These are phyloP conservation scores for Musa acuminata DNA, from an alignment of 176 grass and related monocot species.

Conservation along the genomic window DNA sequence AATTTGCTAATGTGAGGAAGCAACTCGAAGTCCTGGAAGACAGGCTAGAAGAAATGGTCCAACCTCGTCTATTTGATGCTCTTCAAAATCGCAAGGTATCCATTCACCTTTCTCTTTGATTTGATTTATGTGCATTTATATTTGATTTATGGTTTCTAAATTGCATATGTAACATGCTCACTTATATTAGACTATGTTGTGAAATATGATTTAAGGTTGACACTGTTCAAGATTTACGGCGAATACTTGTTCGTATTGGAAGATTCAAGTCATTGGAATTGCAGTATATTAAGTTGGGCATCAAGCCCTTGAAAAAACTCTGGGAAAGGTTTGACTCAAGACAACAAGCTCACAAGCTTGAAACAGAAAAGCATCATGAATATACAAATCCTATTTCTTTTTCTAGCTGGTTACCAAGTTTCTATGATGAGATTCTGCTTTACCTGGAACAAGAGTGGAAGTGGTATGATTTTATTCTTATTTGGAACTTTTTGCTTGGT, in stretches of 20 bases:
- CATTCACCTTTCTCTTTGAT: neutral
- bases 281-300: conserved; percentile 86
- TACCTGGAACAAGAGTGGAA: conserved; percentile 99
- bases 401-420: conserved; percentile 91
- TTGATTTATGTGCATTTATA: conserved; percentile 3
- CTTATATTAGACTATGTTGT: neutral
- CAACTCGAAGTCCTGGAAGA: conserved; percentile 98
- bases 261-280: conserved; percentile 88
- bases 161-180: conserved; percentile 9
- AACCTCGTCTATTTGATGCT: conserved; percentile 75
- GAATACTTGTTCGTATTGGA: conserved; percentile 83
- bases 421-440: conserved; percentile 94
- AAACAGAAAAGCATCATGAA: conserved; percentile 63
- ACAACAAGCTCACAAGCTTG: conserved; percentile 51
- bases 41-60: conserved; percentile 90
- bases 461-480: conserved; percentile 56
- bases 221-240: conserved; percentile 74
- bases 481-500: neutral
- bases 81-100: conserved; percentile 86
- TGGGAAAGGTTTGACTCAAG: conserved; percentile 96
- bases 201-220: conserved; percentile 43
- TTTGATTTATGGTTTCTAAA: neutral
- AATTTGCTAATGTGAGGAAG: conserved; percentile 98
- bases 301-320: conserved; percentile 90
- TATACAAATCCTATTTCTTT: conserved; percentile 44